A percentile compares a stretch with the other conserved stretches of the same genome.
Evolutionary conservation across 2,329 filamentous ascomycete species (phyloP).

Genomic region (Chaetothyriales sp.): DNA sequence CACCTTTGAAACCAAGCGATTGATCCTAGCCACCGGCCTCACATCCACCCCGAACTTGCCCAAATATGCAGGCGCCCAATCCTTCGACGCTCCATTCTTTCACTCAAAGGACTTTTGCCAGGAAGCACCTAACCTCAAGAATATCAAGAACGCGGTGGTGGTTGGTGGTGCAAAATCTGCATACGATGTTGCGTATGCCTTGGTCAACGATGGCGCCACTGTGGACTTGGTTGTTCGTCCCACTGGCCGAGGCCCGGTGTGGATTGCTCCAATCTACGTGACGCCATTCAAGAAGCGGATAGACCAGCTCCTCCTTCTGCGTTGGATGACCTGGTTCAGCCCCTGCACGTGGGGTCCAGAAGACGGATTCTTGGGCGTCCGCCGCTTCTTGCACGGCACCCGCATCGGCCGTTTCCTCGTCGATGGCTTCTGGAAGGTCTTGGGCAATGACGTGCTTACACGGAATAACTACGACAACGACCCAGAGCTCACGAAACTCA

Average conservation of each 20-base stretch:
- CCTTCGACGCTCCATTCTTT: conserved; percentile 40
- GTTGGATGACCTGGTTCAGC: conserved; percentile 57
- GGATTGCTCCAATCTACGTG: conserved; percentile 45
- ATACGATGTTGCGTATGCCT: conserved; percentile 47
- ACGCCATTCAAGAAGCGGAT: conserved; percentile 53
- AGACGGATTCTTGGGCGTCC: conserved; percentile 25
- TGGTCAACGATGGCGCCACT: conserved; percentile 37
- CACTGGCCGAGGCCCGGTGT: conserved; percentile 44
- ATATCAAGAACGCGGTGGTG: conserved; percentile 33
- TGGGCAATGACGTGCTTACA: conserved; percentile 35
- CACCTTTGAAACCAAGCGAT: conserved; percentile 27
- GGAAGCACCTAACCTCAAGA: conserved; percentile 22
- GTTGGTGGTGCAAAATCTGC: conserved; percentile 48
- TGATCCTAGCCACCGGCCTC: conserved; percentile 48
- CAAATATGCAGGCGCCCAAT: conserved; percentile 32
- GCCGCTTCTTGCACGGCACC: conserved; percentile 37
- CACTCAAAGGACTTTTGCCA: conserved; percentile 40
- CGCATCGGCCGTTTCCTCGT: conserved; percentile 35
- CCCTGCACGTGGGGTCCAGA: conserved; percentile 57
- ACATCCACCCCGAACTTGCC: conserved; percentile 44
- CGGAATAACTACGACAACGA: conserved; percentile 33
- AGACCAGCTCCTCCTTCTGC: conserved; percentile 51
- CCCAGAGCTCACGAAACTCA: conserved; percentile 31
- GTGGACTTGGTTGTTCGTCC: conserved; percentile 45
- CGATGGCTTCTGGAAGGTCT: conserved; percentile 37